Evolutionary conservation across 495 filamentous ascomycete species (phyloP), one percentile per base, ranked within the genome.

Genomic region (Penicillium ochrochloron): DNA sequence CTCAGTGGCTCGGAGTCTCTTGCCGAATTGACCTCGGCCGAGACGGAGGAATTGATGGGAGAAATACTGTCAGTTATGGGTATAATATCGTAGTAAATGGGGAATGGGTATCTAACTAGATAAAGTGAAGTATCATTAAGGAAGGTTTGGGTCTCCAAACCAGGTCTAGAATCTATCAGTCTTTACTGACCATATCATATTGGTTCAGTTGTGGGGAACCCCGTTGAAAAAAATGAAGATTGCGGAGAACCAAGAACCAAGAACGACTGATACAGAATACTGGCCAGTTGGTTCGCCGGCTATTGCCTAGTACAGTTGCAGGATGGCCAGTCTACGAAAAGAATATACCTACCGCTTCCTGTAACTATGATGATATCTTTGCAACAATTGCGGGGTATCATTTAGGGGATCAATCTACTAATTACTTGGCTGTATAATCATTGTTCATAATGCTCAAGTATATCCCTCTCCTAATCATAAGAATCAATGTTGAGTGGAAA

Each of bases 11-110:
- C 48, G 48, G 48, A 25, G 21, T 27, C 23, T 50, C 48, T 51
- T 52, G 48, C 48, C 48, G 48, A 27, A 52, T 25, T n/a, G 48
- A 52, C 48, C 48, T 52, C 25, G 48, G 48, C 48, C 23, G 23
- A 31, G 48, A 31, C 2, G 12, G 25, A 8, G 14, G 7, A 8
- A 10, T 2, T 8, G 25, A 10, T 8, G 5, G 11, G 10, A 37
- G 35, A 1, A 41, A 39, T 15, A 39, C 11, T 4, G 3, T 5
- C 17, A 11, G 3, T 1, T 17, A 12, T 41, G 3, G 1, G 11
- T 14, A 37, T 12, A 12, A 12, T 37, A n/a, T 14, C 14, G 2
- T 21, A 15, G 42, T 44, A 19, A 44, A 21, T 44, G 19, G 7
- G 8, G 3, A 3, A 19, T 44, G 42, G 10, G 9, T 19, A 21